phyloP scores from a whole-genome alignment of 1,139 yeast species.

The Pichia sp. region DNA sequence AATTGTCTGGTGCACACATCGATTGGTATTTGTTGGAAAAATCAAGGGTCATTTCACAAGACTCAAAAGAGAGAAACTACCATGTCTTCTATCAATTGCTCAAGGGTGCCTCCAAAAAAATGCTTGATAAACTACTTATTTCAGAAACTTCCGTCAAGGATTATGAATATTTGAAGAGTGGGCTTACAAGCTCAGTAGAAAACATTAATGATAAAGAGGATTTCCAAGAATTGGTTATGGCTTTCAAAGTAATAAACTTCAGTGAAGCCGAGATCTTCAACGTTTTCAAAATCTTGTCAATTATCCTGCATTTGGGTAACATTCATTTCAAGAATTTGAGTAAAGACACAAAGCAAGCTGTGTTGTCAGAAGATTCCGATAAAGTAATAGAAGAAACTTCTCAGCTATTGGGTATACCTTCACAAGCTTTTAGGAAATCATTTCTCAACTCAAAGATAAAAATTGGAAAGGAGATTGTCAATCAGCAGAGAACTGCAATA shows the following conservation, averaged over 20 bases:
- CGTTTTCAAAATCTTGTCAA: slow-evolving; percentile 65
- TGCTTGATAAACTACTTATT: slow-evolving; percentile 47
- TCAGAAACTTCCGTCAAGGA: slow-evolving; percentile 38
- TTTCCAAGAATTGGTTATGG: slow-evolving; percentile 54
- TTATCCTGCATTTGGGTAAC: slow-evolving; percentile 82
- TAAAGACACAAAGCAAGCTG: slow-evolving; percentile 76
- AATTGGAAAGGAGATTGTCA: slow-evolving; percentile 86
- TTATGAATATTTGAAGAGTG: slow-evolving; percentile 57
- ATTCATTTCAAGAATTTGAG: slow-evolving; percentile 55
- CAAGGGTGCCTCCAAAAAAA: slow-evolving; percentile 54
- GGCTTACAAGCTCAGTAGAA: slow-evolving; percentile 48
- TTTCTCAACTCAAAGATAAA: slow-evolving; percentile 78
- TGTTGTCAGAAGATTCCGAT: slow-evolving; percentile 53
- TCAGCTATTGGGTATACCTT: slow-evolving; percentile 57
- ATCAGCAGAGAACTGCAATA: slow-evolving; percentile 70
- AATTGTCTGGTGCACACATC: slow-evolving; percentile 82
- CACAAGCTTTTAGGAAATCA: slow-evolving; percentile 50
- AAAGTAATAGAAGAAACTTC: slow-evolving; percentile 45
- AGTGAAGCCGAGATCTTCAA: slow-evolving; percentile 48
- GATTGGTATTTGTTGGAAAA: slow-evolving; percentile 94
- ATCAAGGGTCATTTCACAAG: slow-evolving; percentile 85
- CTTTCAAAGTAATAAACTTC: slow-evolving; percentile 75
- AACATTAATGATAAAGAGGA: slow-evolving; percentile 75
- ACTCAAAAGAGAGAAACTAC: slow-evolving; percentile 75
- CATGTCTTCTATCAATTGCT: slow-evolving; percentile 88